Evolutionary conservation across 345 rosid genomes (phyloP).

Genomic region (Angophora floribunda): DNA sequence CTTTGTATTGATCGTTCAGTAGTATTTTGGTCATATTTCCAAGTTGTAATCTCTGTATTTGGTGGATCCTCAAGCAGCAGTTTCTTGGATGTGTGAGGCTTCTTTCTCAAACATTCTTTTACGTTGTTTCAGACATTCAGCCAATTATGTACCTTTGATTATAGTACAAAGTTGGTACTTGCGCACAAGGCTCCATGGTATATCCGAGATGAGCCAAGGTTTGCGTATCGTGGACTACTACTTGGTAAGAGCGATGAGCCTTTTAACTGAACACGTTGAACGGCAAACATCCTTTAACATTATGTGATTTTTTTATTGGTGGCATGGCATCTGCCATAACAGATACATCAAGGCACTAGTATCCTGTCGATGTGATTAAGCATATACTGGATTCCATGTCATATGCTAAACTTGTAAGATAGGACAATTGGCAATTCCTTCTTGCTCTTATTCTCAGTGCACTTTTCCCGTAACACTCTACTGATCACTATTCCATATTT

Average conservation of each 20-base stretch:
- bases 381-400: slow-evolving; percentile 86
- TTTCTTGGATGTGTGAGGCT: background rate
- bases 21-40: background rate
- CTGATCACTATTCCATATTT: background rate
- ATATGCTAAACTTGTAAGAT: slow-evolving; percentile 75
- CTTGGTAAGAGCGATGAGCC: slow-evolving; percentile 33
- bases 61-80: background rate
- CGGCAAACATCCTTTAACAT: background rate
- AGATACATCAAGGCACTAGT: slow-evolving; percentile 85
- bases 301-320: background rate
- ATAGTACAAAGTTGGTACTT: slow-evolving; percentile 47
- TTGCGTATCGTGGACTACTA: slow-evolving; percentile 68
- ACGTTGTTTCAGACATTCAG: slow-evolving; percentile 70
- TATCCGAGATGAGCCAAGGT: slow-evolving; percentile 78
- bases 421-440: background rate
- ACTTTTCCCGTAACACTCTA: background rate
- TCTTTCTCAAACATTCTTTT: background rate
- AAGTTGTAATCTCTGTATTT: background rate
- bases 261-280: background rate
- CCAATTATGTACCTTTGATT: slow-evolving; percentile 77
- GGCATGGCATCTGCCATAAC: slow-evolving; percentile 5
- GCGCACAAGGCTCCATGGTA: slow-evolving; percentile 78
- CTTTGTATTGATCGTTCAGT: background rate
- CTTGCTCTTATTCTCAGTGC: background rate
- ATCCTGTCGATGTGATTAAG: slow-evolving; percentile 64